These are phyloP conservation scores for Podila epigama DNA, from an alignment of 192 early-diverging fungal genomes.

Conservation along the genomic window DNA sequence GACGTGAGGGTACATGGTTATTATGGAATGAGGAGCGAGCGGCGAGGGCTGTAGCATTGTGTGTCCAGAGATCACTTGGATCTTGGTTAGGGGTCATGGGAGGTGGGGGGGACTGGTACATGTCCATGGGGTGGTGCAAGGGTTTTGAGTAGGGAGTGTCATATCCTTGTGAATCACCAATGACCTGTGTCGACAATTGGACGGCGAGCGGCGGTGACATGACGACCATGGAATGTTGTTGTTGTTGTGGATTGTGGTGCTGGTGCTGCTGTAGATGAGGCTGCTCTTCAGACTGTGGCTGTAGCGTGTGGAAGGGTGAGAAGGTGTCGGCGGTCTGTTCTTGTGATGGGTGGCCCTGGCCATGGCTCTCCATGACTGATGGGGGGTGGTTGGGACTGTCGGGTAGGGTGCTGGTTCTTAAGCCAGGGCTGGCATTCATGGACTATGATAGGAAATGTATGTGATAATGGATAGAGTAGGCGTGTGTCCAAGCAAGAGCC, in stretches of 20 bases:
- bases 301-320: too few relatives aligned
- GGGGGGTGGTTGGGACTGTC: neutral
- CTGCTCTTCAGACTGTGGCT: neutral
- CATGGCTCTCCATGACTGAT: neutral
- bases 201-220: neutral
- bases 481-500: too few relatives aligned
- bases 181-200: neutral
- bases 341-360: neutral
- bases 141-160: neutral
- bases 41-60: neutral
- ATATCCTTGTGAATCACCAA: neutral
- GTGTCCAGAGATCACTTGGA: neutral
- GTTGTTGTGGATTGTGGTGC: neutral
- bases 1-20: neutral
- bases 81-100: neutral
- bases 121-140: neutral
- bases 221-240: constrained; percentile 1
- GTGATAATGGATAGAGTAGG: too few relatives aligned
- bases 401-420: neutral
- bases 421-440: neutral
- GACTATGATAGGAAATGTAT: neutral
- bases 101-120: neutral
- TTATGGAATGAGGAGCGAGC: neutral
- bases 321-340: too few relatives aligned
- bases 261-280: neutral